phyloP scores from a whole-genome alignment of 345 rosid species.

The Salix udensis region DNA sequence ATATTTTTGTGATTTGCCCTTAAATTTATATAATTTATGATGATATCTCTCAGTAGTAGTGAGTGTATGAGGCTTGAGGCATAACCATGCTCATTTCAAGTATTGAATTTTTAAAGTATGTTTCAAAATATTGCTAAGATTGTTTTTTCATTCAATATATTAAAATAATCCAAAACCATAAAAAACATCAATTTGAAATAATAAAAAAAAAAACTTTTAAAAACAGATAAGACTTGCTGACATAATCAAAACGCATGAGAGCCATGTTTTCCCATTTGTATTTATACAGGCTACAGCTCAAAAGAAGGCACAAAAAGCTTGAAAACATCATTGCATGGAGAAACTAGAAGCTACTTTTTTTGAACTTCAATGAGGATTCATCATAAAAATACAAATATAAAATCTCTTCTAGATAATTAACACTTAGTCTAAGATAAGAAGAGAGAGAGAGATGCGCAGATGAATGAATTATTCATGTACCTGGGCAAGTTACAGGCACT shows the following conservation, averaged over 20 bases:
- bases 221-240: background rate
- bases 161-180: too few species aligned
- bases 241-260: too few species aligned
- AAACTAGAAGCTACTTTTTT: background rate
- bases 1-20: too few species aligned
- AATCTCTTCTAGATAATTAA: background rate
- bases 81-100: too few species aligned
- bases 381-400: too few species aligned
- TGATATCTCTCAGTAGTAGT: background rate
- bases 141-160: too few species aligned
- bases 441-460: background rate
- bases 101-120: too few species aligned
- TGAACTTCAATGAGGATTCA: background rate
- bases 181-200: too few species aligned
- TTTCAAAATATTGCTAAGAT: too few species aligned
- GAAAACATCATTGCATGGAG: background rate
- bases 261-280: background rate
- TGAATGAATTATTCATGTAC: constrained; percentile 19
- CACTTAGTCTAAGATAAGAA: background rate
- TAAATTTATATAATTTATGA: too few species aligned
- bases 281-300: background rate
- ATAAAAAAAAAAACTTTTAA: too few species aligned
- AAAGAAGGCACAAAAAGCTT: constrained; percentile 7
- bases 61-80: too few species aligned
- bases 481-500: constrained; percentile 54